Base-by-base conservation (phyloP, 208 protist genomes). In the Porcisia hertigi region DNA sequence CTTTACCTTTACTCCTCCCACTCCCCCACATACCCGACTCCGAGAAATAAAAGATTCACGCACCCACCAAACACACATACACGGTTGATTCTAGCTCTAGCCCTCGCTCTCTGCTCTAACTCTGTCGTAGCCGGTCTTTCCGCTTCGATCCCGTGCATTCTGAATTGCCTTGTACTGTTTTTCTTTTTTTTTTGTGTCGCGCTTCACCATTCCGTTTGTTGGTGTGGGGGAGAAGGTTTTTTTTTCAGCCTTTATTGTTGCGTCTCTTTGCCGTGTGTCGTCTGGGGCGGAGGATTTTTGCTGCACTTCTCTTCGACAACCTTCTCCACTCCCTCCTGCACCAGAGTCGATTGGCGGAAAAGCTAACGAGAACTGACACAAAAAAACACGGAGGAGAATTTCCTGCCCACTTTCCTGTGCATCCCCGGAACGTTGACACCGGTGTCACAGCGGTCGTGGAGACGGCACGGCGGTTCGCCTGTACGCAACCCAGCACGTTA, bases 81-180 rank as follows among this genome's bases (percentile, higher is more conserved):
- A 65, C 58, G 9, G 30, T 30, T 30, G 30, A 30, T 30, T 30
- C 30, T 16, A 45, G 30, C 23, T 53, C 12, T 65, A 36, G 45
- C 36, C 53, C 64, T 62, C 36, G 30, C 74, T 54, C 74, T 47
- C 64, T 59, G 8, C 65, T 71, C 41, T 76, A 25, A 9, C 41
- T 20, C 73, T 41, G 14, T 6, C 57, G 39, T 73, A 4, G 2
- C 34, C 18, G 9, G 25, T 73, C 34, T 73, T 41, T 18, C 53
- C 67, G 18, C 30, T 47, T 73, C 23, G 12, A 64, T 25, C 34
- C 16, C 43, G 45, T 39, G 23, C 34, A 18, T 25, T 25, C 23
- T 43, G 43, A 23, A 20, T 54, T 54, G 52, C 20, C 16, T 18
- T 11, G 3, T 54, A 54, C 52, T 2, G 12, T 43, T 65, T 54